phyloP scores from a whole-genome alignment of 2,329 filamentous ascomycete genomes.

The Hansfordia pulvinata region DNA sequence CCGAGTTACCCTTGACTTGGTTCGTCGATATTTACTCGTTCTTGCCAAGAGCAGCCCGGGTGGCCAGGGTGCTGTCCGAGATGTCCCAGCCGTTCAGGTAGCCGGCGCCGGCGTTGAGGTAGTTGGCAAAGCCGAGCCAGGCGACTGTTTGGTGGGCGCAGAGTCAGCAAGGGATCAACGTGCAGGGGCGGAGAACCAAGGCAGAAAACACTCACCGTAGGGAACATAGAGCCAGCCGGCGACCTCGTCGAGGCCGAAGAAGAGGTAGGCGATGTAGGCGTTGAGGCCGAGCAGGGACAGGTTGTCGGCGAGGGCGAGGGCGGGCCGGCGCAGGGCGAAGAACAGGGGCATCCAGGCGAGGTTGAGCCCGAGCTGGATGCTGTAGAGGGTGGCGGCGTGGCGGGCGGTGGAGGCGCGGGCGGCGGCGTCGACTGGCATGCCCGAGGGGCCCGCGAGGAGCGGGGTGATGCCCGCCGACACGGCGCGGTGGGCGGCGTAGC shows the following conservation, averaged over 20 bases:
- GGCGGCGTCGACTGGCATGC: constrained; percentile 27
- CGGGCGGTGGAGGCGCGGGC: constrained; percentile 22
- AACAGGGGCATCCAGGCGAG: constrained; percentile 87
- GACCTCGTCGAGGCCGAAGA: constrained; percentile 58
- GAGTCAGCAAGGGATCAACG: too few relatives aligned
- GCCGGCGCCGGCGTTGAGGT: constrained; percentile 59
- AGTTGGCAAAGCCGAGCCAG: constrained; percentile 82
- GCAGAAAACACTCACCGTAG: too few relatives aligned
- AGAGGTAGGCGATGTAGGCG: constrained; percentile 61
- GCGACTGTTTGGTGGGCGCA: too few relatives aligned
- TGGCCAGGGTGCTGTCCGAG: constrained; percentile 14
- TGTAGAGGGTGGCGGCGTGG: constrained; percentile 70
- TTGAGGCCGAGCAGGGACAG: constrained; percentile 58
- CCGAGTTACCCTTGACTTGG: too few relatives aligned
- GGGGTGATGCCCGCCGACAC: constrained; percentile 49
- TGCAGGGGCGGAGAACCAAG: too few relatives aligned
- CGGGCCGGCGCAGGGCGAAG: constrained; percentile 63
- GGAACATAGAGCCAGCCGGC: constrained; percentile 66
- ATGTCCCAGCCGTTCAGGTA: constrained; percentile 58
- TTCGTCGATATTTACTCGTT: constrained; percentile 9
- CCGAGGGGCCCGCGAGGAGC: constrained; percentile 30
- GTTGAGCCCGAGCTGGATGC: constrained; percentile 74
- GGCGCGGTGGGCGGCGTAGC: constrained; percentile 75
- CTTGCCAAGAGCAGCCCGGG: constrained; percentile 15
- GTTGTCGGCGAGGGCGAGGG: constrained; percentile 64